These are phyloP conservation scores for Fusarium tricinctum DNA, from an alignment of 2,329 filamentous ascomycete genomes.

Conservation along the genomic window DNA sequence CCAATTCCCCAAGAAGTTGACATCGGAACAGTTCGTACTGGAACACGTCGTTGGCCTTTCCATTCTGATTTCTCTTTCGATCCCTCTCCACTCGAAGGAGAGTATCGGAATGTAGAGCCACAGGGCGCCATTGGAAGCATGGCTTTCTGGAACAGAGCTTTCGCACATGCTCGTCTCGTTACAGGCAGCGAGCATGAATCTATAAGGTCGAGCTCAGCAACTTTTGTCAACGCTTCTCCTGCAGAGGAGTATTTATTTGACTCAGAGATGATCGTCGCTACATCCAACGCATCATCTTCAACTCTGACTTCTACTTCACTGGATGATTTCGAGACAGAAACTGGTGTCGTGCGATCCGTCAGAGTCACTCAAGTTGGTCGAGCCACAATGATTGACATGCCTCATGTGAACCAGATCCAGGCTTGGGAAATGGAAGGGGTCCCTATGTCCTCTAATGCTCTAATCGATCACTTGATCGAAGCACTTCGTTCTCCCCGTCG, in stretches of 20 bases:
- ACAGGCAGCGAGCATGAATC: background rate
- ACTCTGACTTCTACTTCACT: background rate
- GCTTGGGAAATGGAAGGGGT: background rate
- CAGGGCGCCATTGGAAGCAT: background rate
- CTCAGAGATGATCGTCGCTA: background rate
- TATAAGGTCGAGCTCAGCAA: background rate
- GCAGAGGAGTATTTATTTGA: background rate
- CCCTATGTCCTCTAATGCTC: background rate
- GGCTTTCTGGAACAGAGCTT: background rate
- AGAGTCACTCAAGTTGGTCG: background rate
- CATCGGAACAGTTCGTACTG: background rate
- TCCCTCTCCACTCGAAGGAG: background rate
- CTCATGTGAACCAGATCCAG: background rate
- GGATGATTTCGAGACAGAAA: background rate
- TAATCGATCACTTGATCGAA: background rate
- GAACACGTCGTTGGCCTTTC: background rate
- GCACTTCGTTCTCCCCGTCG: background rate
- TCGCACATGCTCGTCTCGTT: background rate
- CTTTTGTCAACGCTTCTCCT: background rate
- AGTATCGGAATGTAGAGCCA: background rate
- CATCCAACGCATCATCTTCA: background rate
- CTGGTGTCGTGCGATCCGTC: background rate
- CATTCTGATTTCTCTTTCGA: background rate
- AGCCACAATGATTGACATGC: slow-evolving; percentile 1
- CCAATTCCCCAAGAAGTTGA: background rate